Base-by-base conservation (phyloP, 331 rosid genomes). In the Acacia pycnantha region DNA sequence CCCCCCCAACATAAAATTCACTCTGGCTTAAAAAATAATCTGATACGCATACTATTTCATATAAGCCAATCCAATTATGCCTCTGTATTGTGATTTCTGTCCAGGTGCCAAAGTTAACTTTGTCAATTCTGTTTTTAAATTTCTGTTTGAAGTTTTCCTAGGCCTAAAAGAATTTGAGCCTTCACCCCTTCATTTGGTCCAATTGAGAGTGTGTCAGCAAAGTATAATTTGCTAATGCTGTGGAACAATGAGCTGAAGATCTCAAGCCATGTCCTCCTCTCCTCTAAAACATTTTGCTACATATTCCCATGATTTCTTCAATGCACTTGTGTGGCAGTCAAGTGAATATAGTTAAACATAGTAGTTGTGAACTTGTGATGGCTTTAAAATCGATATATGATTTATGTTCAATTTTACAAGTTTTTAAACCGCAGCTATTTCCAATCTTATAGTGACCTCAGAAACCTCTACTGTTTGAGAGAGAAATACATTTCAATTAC, bases 191-290 rank as follows among this genome's bases (percentile, higher is more conserved):
- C 3, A 14, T 7, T 24, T 56, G 26, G 19, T 18, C 21, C 40
- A 64, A 65, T 78, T 48, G 56, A 13, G 21, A n/a, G 31, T 70
- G 6, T 70, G 48, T 15, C 65, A 11, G 40, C 51, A 7, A 61
- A 40, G 70, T 62, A 41, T 76, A 62, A 62, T 50, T 67, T 54
- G 37, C 35, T 46, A 69, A 75, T 50, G 33, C 26, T 62, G 50
- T 66, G 53, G 24, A 6, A 72, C 67, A 76, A 27, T 51, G 65
- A 69, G 72, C 50, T 62, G 44, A 61, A 62, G 31, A 37, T 80
- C 54, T 19, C 75, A 29, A 43, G 74, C n/a, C 44, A 8, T 13
- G 29, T 2, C 22, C 59, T 24, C 65, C 69, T 53, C 40, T 24
- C 15, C 12, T 27, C 24, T 61, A 22, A 19, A 18, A 22, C 66